phyloP scores from a whole-genome alignment of 2,329 filamentous ascomycete genomes.

The Blastomyces emzantsi region DNA sequence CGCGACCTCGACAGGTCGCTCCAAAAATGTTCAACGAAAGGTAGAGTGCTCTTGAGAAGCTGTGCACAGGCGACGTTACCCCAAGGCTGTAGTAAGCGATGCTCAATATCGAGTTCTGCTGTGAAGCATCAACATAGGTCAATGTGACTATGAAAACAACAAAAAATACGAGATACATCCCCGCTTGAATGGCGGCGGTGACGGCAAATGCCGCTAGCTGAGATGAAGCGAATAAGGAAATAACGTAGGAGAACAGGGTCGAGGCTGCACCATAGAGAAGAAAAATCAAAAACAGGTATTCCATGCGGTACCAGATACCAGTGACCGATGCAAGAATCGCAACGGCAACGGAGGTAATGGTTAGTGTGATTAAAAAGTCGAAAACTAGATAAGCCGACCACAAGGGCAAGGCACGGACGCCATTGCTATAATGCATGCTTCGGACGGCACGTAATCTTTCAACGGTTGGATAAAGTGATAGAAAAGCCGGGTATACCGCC shows the following conservation, averaged over 20 bases:
- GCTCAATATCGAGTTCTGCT: conserved; percentile 36
- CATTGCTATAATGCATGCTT: conserved; percentile 83
- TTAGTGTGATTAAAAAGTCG: conserved; percentile 65
- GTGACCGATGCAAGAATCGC: conserved; percentile 57
- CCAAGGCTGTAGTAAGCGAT: conserved; percentile 68
- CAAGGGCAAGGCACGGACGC: conserved; percentile 68
- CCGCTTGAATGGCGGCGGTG: conserved; percentile 65
- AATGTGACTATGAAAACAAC: conserved; percentile 63
- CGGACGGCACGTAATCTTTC: conserved; percentile 72
- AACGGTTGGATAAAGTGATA: conserved; percentile 77
- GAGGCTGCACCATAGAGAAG: conserved; percentile 72
- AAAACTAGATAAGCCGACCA: conserved; percentile 78
- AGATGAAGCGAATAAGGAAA: conserved; percentile 69
- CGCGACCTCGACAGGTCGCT: conserved; percentile 57
- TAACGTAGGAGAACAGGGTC: conserved; percentile 65
- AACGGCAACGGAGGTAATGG: conserved; percentile 56
- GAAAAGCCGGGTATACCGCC: conserved; percentile 75
- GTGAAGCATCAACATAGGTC: conserved; percentile 51
- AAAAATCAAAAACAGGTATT: conserved; percentile 73
- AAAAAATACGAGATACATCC: conserved; percentile 60
- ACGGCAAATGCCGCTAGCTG: conserved; percentile 80
- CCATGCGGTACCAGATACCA: conserved; percentile 64
- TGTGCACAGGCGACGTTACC: conserved; percentile 66
- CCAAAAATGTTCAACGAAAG: conserved; percentile 77
- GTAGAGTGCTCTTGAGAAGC: conserved; percentile 64